Evolutionary conservation across 768 basidiomycete species (phyloP).

Genomic region (Sporobolomyces roseus): DNA sequence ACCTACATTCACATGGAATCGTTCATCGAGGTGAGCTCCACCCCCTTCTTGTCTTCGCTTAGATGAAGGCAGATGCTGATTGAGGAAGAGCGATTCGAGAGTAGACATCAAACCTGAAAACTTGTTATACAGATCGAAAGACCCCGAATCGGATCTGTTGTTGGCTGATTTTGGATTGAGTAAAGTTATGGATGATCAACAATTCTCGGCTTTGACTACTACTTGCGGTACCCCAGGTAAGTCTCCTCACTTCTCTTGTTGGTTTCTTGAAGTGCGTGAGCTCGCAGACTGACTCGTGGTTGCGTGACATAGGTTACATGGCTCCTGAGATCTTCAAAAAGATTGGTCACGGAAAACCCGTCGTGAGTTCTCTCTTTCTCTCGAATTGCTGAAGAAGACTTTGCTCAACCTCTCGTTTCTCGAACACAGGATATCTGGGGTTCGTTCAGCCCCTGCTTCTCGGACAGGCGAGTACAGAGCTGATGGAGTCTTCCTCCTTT

Average conservation of each 20-base stretch:
- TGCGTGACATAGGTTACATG: slow-evolving; percentile 31
- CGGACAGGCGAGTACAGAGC: no score
- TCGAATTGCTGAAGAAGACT: background rate
- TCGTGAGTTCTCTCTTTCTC: slow-evolving; percentile 51
- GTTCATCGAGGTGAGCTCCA: slow-evolving; percentile 66
- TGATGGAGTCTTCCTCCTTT: background rate
- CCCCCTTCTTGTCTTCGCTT: background rate
- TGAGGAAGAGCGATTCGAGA: background rate
- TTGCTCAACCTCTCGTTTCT: background rate
- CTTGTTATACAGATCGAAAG: slow-evolving; percentile 81
- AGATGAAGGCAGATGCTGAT: background rate
- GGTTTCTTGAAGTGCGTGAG: background rate
- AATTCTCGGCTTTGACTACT: slow-evolving; percentile 81
- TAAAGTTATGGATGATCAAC: slow-evolving; percentile 83
- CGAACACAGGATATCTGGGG: slow-evolving; percentile 6
- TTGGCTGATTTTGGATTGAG: slow-evolving; percentile 89
- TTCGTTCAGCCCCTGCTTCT: background rate
- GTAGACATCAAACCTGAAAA: slow-evolving; percentile 93
- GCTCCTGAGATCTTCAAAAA: slow-evolving; percentile 57
- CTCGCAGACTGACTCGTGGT: background rate
- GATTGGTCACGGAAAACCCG: slow-evolving; percentile 89
- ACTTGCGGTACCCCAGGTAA: slow-evolving; percentile 76
- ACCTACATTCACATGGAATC: slow-evolving; percentile 85
- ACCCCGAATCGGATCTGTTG: slow-evolving; percentile 90
- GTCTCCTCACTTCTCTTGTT: background rate